Conservation (phyloP, 768 basidiomycete species). For the Tylopilus vinaceipallidus region DNA sequence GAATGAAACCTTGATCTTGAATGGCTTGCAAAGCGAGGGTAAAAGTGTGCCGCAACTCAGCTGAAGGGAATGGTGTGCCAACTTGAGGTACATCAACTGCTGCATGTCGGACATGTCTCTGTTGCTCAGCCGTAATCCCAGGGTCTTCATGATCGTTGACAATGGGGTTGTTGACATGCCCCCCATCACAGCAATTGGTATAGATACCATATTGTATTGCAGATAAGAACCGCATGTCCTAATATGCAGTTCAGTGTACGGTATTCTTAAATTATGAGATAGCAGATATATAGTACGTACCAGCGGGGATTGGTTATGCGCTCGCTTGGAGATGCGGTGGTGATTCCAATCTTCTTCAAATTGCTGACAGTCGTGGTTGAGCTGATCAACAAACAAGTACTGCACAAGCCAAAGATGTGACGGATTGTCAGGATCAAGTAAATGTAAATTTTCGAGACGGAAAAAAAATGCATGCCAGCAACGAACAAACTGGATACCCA, state of each 20-base stretch:
- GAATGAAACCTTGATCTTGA: background rate
- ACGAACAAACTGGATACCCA: slow-evolving; percentile 38
- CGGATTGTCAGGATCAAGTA: slow-evolving; percentile 30
- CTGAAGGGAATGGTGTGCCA: background rate
- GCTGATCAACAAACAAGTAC: slow-evolving; percentile 35
- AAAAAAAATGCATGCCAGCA: slow-evolving; percentile 44
- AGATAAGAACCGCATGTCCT: slow-evolving; percentile 7
- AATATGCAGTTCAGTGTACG: too few species aligned
- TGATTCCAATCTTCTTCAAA: slow-evolving; percentile 41
- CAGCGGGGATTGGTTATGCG: background rate
- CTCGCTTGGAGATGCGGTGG: slow-evolving; percentile 30
- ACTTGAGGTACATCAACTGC: background rate
- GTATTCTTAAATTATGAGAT: background rate
- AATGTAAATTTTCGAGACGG: slow-evolving; percentile 35
- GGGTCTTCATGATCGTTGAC: background rate
- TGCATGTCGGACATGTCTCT: background rate
- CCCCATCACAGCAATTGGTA: background rate
- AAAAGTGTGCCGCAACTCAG: background rate
- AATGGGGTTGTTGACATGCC: too few species aligned
- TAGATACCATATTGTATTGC: background rate
- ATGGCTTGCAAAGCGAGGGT: background rate
- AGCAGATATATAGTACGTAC: background rate
- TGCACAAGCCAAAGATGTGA: slow-evolving; percentile 46
- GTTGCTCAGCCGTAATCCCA: background rate
- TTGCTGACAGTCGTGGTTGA: slow-evolving; percentile 38